Evolutionary conservation across 2,329 filamentous ascomycete genomes (phyloP).

Genomic region (Periglandula ipomoeae): DNA sequence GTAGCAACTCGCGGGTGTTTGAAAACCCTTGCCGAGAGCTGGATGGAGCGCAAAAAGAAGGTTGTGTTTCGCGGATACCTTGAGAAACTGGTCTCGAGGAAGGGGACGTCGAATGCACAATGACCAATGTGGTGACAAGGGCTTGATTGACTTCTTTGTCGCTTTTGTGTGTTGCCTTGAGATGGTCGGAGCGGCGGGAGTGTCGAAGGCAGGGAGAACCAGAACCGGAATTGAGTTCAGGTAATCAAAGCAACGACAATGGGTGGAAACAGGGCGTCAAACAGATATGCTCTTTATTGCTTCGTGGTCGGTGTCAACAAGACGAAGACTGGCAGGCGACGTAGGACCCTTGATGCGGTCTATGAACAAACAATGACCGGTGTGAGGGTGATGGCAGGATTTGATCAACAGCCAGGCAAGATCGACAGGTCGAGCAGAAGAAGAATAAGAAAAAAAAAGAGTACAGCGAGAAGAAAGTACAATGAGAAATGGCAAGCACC

Average conservation of each 20-base stretch:
- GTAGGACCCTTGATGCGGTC: background rate
- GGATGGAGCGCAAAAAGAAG: background rate
- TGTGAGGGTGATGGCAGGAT: background rate
- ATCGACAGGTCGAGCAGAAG: constrained; percentile 2
- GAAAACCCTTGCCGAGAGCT: background rate
- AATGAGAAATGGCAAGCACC: constrained; percentile 10
- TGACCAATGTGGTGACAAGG: background rate
- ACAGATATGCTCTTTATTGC: background rate
- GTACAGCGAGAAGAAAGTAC: constrained; percentile 9
- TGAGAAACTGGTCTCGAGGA: background rate
- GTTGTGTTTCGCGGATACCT: background rate
- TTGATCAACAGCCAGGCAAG: background rate
- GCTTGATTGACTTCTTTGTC: constrained; percentile 2
- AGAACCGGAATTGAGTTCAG: constrained; percentile 1
- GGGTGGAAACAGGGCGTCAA: background rate
- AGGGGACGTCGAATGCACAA: background rate
- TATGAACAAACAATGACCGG: constrained; percentile 4
- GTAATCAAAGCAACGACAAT: background rate
- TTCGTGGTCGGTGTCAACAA: constrained; percentile 1
- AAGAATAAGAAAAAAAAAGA: constrained; percentile 2
- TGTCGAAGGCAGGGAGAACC: constrained; percentile 2
- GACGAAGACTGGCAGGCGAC: background rate
- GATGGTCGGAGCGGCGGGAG: background rate
- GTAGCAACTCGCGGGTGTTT: background rate
- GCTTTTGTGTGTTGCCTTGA: background rate